phyloP scores from a whole-genome alignment of 2,329 filamentous ascomycete species.

The Chrysosporium queenslandicum region DNA sequence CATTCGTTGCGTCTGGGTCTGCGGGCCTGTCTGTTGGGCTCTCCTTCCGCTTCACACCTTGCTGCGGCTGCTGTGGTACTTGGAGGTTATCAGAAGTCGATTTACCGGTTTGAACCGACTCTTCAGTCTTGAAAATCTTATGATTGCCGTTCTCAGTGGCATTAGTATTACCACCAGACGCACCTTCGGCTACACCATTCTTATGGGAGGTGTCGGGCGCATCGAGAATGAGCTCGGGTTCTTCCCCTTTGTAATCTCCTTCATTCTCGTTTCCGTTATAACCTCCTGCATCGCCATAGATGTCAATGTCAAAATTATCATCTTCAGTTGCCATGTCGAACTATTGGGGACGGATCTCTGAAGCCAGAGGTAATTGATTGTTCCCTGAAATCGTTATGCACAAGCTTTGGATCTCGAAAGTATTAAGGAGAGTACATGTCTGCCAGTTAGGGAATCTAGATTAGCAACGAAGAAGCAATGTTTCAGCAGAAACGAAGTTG shows the following conservation, averaged over 20 bases:
- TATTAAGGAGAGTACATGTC: slow-evolving; percentile 37
- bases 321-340: slow-evolving; percentile 47
- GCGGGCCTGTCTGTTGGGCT: slow-evolving; percentile 44
- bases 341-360: slow-evolving; percentile 23
- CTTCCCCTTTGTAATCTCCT: slow-evolving; percentile 32
- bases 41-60: slow-evolving; percentile 55
- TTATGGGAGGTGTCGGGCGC: slow-evolving; percentile 28
- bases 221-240: slow-evolving; percentile 33
- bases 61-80: slow-evolving; percentile 38
- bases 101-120: slow-evolving; percentile 17
- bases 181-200: slow-evolving; percentile 19
- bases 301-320: slow-evolving; percentile 62
- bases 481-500: not conserved
- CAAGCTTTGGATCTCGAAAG: slow-evolving; percentile 27
- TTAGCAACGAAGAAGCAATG: slow-evolving; percentile 28
- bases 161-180: slow-evolving; percentile 22
- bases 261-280: slow-evolving; percentile 42
- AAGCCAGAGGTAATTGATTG: slow-evolving; percentile 26
- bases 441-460: slow-evolving; percentile 28
- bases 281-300: slow-evolving; percentile 52
- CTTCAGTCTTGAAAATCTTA: slow-evolving; percentile 18
- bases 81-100: slow-evolving; percentile 18
- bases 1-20: slow-evolving; percentile 54
- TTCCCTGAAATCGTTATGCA: slow-evolving; percentile 32
- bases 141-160: slow-evolving; percentile 22